Evolutionary conservation across 108 stramenopile species (phyloP), one percentile per base, ranked within the genome.

Genomic region (Fragilariopsis cylindrus): DNA sequence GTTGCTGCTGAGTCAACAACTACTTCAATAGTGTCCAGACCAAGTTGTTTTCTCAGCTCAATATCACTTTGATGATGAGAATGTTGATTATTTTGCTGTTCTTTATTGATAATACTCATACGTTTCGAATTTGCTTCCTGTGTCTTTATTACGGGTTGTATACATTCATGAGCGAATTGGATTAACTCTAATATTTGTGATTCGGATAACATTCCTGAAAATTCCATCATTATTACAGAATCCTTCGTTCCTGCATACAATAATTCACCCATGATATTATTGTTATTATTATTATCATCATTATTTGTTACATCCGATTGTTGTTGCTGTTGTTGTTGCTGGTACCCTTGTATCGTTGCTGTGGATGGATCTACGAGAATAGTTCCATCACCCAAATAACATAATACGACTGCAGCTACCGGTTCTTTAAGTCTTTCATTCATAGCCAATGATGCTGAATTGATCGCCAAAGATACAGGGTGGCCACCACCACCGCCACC

Each of bases 391-490:
- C 67, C 15, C 52, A 56, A 45, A 5, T 86, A 65, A 40, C 73
- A 75, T 7, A 90, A 62, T 55, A 75, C 72, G 43, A 85, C 82
- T 60, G 74, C 74, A 12, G 89, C 93, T 7, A 96, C 87, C 8
- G 86, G 88, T 57, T 85, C 60, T 47, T 74, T 69, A 30, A 94
- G 85, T 62, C 88, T 60, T 70, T 83, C 69, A 50, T 74, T 68
- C 53, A 96, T 66, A 0, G 97, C 93, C 0, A 92, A 88, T 9
- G 91, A 81, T 2, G 95, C 91, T 52, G 93, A 80, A 73, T 94
- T 96, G 57, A 97, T 72, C 13, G 89, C 89, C 56, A 96, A 71
- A 3, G 85, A 77, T 6, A 81, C 74, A 9, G 89, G 89, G 80
- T 87, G 76, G 1, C 82, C 84, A 11, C 84, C 77, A 9, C 2